Conservation (phyloP, 306 rosid genomes). For the Betula pendula region DNA sequence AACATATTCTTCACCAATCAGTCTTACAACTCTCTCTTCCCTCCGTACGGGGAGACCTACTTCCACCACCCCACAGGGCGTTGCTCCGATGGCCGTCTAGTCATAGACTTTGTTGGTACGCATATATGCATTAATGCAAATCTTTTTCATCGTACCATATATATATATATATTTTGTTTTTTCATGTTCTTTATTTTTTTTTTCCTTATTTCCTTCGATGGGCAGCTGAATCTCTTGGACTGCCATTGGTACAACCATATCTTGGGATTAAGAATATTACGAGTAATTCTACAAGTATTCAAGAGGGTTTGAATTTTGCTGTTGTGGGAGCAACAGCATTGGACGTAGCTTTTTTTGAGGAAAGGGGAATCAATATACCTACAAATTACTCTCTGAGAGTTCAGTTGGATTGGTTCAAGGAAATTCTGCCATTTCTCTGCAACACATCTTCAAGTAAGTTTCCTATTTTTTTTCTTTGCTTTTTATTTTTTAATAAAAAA, state of each 20-base stretch:
- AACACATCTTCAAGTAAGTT: constrained; percentile 36
- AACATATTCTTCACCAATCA: constrained; percentile 29
- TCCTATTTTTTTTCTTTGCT: background rate
- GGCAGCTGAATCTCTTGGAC: constrained; percentile 50
- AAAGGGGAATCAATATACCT: constrained; percentile 7
- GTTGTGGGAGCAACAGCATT: constrained; percentile 64
- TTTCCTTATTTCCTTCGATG: background rate
- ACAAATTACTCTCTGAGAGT: constrained; percentile 39
- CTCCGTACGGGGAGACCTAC: constrained; percentile 36
- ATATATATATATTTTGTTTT: background rate
- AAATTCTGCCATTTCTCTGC: constrained; percentile 35
- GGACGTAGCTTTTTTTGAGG: constrained; percentile 29
- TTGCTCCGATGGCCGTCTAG: constrained; percentile 34
- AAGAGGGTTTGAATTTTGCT: constrained; percentile 53
- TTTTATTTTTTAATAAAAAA: too few relatives aligned
- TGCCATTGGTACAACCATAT: constrained; percentile 48
- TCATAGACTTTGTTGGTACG: constrained; percentile 34
- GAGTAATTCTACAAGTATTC: background rate
- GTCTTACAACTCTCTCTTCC: background rate
- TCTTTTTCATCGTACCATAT: background rate
- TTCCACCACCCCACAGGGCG: constrained; percentile 36
- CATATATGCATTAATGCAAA: too few relatives aligned
- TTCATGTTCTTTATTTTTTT: too few relatives aligned
- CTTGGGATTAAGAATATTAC: constrained; percentile 26
- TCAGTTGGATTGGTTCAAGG: constrained; percentile 58